Evolutionary conservation across 2,329 filamentous ascomycete species (phyloP).

Genomic region (Sarocladiaceae sp.): DNA sequence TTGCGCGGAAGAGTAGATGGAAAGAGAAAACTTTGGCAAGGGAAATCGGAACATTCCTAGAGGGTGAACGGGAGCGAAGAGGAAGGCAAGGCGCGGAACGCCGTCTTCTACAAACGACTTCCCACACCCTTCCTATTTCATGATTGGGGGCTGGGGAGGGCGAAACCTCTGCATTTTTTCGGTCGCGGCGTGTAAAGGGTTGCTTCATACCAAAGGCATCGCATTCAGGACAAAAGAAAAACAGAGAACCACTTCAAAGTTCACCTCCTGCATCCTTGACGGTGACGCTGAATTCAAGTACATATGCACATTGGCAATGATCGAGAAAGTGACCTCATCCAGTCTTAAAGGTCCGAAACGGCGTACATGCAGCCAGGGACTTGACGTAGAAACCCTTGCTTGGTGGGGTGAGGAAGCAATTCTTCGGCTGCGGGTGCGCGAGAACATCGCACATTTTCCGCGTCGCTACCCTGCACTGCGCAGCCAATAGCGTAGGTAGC

Average conservation of each 20-base stretch:
- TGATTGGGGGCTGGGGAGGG: background rate
- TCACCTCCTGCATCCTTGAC: too few relatives aligned
- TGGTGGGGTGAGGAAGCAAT: too few relatives aligned
- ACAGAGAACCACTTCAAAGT: conserved; percentile 10
- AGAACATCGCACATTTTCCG: too few relatives aligned
- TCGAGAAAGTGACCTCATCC: too few relatives aligned
- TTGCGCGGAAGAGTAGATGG: conserved; percentile 18
- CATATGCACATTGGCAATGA: too few relatives aligned
- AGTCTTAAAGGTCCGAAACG: too few relatives aligned
- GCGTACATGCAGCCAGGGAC: too few relatives aligned
- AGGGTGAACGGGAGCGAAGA: background rate
- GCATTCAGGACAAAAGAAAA: conserved; percentile 39
- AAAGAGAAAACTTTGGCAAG: conserved; percentile 15
- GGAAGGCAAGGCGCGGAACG: background rate
- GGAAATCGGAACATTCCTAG: background rate
- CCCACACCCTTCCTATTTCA: background rate
- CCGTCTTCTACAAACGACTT: background rate
- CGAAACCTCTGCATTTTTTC: conserved; percentile 26
- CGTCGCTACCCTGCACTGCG: background rate
- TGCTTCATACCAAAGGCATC: conserved; percentile 46
- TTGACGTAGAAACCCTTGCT: too few relatives aligned
- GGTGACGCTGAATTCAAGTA: too few relatives aligned
- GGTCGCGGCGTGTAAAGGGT: conserved; percentile 48
- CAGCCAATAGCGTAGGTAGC: too few relatives aligned
- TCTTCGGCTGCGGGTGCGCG: too few relatives aligned